Conservation (phyloP, 148 eudicot genomes). For the Amaranthus palmeri region DNA sequence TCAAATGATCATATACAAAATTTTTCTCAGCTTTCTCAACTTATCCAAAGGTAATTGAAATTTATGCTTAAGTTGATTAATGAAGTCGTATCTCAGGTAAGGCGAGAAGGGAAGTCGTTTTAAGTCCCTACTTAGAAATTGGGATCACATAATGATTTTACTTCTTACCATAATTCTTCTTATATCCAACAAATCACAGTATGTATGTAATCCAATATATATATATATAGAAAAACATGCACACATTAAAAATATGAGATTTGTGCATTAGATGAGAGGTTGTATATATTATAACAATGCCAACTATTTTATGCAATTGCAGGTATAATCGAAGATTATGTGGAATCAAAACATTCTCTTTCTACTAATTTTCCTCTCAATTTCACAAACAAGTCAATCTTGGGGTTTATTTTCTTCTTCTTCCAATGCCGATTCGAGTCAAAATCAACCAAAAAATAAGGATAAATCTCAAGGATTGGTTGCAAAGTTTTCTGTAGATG, state of each 20-base stretch:
- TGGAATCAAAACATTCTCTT: constrained; percentile 8
- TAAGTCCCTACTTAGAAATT: too few relatives aligned
- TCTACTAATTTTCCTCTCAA: constrained; percentile 15
- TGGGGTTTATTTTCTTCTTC: constrained; percentile 37
- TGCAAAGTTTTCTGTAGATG: constrained; percentile 51
- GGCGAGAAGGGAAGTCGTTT: too few relatives aligned
- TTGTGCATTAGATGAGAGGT: not conserved
- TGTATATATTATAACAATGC: not conserved
- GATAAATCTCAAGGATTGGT: constrained; percentile 16
- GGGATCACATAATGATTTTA: too few relatives aligned
- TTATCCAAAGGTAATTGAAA: too few relatives aligned
- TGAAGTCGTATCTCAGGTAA: too few relatives aligned
- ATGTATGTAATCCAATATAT: not conserved
- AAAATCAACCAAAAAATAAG: constrained; percentile 4
- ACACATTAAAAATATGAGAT: not conserved
- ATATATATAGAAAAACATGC: not conserved
- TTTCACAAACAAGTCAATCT: constrained; percentile 25
- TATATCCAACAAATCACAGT: too few relatives aligned
- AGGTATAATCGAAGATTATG: constrained; percentile 10
- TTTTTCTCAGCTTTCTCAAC: too few relatives aligned
- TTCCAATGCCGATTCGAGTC: constrained; percentile 1
- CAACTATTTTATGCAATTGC: not conserved
- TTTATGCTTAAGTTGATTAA: too few relatives aligned
- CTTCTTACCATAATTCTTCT: too few relatives aligned
- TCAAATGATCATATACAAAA: too few relatives aligned